These are phyloP conservation scores for Neophaeococcomyces aloes DNA, from an alignment of 2,329 filamentous ascomycete genomes.

Conservation along the genomic window DNA sequence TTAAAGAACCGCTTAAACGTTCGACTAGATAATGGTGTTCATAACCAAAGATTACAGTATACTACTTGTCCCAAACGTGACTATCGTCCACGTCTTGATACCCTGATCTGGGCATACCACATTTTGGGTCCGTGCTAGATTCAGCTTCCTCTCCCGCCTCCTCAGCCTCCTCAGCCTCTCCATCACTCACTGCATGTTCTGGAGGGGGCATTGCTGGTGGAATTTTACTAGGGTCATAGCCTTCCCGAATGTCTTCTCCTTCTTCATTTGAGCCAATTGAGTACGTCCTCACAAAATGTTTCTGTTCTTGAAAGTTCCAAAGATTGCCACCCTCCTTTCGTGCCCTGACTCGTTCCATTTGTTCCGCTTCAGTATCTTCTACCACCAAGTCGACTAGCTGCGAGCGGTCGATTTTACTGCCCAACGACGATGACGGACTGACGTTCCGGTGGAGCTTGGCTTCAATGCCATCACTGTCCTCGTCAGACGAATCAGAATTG, in stretches of 20 bases:
- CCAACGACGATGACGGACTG: constrained; percentile 37
- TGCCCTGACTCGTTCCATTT: constrained; percentile 50
- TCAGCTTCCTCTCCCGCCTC: constrained; percentile 10
- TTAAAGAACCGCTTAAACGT: too few species aligned
- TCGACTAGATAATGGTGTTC: background rate
- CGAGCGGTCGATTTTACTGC: constrained; percentile 36
- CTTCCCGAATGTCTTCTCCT: constrained; percentile 15
- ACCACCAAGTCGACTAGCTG: constrained; percentile 59
- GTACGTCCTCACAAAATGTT: constrained; percentile 21
- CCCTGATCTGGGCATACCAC: background rate
- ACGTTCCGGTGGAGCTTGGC: constrained; percentile 14
- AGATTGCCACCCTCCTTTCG: constrained; percentile 52
- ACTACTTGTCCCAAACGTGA: constrained; percentile 5
- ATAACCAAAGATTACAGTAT: background rate
- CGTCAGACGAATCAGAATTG: constrained; percentile 24
- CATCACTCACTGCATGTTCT: constrained; percentile 20
- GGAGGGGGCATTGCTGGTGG: constrained; percentile 17
- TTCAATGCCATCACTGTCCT: constrained; percentile 22
- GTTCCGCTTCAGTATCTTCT: constrained; percentile 53
- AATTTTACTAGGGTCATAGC: constrained; percentile 20
- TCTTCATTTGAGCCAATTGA: constrained; percentile 1
- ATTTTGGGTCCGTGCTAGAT: constrained; percentile 6
- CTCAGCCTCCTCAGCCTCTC: constrained; percentile 13
- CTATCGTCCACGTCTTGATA: constrained; percentile 2
- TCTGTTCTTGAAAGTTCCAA: constrained; percentile 41